These are phyloP conservation scores for Debaryomycetaceae sp. DNA, from an alignment of 1,139 yeast genomes.

Conservation along the genomic window DNA sequence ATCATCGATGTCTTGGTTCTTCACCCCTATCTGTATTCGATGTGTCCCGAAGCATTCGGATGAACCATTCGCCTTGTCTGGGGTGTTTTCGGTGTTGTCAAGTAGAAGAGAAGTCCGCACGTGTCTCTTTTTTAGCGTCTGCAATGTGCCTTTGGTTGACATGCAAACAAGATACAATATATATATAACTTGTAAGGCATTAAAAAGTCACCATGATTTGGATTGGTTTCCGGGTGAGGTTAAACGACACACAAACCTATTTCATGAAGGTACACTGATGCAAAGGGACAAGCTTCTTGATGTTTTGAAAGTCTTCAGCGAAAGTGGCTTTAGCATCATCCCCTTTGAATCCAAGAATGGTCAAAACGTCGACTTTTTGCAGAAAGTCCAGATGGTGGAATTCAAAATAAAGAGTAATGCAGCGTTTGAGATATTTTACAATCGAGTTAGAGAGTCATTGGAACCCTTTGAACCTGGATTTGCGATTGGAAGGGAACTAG, in stretches of 20 bases:
- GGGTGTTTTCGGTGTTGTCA: conserved; percentile 19
- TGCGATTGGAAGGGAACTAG: too few relatives aligned
- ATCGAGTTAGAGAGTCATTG: conserved; percentile 8
- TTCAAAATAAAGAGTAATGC: too few relatives aligned
- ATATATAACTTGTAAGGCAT: conserved; percentile 16
- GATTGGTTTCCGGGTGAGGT: conserved; percentile 19
- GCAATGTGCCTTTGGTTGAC: conserved; percentile 14
- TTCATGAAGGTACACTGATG: conserved; percentile 1
- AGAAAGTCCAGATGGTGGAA: conserved; percentile 5
- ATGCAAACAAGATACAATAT: conserved; percentile 13
- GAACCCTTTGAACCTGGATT: background rate
- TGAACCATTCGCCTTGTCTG: conserved; percentile 20
- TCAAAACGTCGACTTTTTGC: conserved; percentile 7
- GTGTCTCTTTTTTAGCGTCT: conserved; percentile 17
- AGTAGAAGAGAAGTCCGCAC: conserved; percentile 12
- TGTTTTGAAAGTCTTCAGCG: conserved; percentile 16
- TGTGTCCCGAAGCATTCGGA: conserved; percentile 15
- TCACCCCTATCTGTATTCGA: conserved; percentile 25
- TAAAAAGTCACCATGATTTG: conserved; percentile 13
- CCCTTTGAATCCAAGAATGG: conserved; percentile 21
- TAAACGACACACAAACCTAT: conserved; percentile 8
- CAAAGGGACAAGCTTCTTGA: conserved; percentile 9
- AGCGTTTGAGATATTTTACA: conserved; percentile 8
- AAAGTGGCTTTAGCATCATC: conserved; percentile 24
- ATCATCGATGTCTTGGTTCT: conserved; percentile 20